Conservation (phyloP, 2,329 filamentous ascomycete genomes). For the Sporothrix mexicana region DNA sequence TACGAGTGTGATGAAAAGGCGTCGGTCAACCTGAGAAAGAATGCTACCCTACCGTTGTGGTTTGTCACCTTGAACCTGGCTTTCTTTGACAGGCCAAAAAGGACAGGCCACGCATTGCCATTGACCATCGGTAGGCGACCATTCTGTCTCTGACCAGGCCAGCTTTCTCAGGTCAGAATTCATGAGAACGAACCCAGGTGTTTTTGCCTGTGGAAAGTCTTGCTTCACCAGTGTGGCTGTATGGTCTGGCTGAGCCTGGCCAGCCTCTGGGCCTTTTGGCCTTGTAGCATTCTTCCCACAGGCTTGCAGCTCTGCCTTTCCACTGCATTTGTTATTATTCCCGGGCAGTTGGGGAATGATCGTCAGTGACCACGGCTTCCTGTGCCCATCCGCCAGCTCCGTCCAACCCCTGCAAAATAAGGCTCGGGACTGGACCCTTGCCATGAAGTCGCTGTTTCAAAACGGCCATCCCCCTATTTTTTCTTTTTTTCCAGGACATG, state of each 20-base stretch:
- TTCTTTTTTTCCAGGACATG: slow-evolving; percentile 18
- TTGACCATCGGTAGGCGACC: slow-evolving; percentile 13
- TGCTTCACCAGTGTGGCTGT: background rate
- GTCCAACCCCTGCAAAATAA: slow-evolving; percentile 26
- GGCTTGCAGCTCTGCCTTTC: background rate
- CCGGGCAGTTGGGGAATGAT: background rate
- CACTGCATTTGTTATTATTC: background rate
- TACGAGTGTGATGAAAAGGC: slow-evolving; percentile 24
- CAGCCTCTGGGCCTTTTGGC: background rate
- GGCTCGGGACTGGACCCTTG: slow-evolving; percentile 23
- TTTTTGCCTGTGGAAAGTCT: background rate
- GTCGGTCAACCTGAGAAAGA: slow-evolving; percentile 19
- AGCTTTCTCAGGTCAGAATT: background rate
- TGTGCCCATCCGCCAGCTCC: slow-evolving; percentile 19
- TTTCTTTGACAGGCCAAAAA: background rate
- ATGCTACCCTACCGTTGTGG: slow-evolving; percentile 17
- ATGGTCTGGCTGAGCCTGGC: background rate
- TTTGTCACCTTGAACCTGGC: slow-evolving; percentile 9
- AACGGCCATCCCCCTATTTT: slow-evolving; percentile 26
- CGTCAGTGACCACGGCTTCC: slow-evolving; percentile 9
- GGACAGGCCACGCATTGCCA: background rate
- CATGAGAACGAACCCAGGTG: background rate
- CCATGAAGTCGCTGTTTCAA: slow-evolving; percentile 27
- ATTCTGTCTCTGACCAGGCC: background rate
- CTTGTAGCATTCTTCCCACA: background rate